Evolutionary conservation across 1,139 yeast genomes (phyloP).

Genomic region (Scheffersomyces illinoinensis): DNA sequence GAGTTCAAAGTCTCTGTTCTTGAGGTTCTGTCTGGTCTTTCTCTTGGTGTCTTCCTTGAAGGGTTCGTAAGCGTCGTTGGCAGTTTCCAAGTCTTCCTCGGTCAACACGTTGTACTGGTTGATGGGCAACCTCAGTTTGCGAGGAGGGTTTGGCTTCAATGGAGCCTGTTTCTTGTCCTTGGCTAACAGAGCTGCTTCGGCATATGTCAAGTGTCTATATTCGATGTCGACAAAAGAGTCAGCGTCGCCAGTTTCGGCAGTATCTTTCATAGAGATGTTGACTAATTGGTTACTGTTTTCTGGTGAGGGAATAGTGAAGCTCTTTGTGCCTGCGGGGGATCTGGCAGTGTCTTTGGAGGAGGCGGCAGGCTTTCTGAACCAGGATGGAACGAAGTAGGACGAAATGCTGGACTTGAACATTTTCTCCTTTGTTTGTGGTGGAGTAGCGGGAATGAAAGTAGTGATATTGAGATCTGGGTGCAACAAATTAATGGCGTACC

Average conservation of each 20-base stretch:
- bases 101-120: conserved; percentile 12
- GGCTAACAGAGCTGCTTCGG: conserved; percentile 44
- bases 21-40: neutral
- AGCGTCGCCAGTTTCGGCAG: conserved; percentile 18
- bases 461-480: neutral
- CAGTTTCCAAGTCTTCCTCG: conserved; percentile 3
- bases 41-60: neutral
- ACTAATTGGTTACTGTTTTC: conserved; percentile 27
- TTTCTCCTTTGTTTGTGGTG: neutral
- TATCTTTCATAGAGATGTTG: conserved; percentile 36
- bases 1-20: conserved; percentile 1
- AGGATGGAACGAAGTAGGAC: conserved; percentile 15
- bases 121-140: conserved; percentile 5
- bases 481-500: neutral
- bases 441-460: neutral
- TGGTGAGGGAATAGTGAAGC: conserved; percentile 30
- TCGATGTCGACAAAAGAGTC: conserved; percentile 42
- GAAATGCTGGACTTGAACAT: conserved; percentile 22
- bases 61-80: neutral
- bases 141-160: conserved; percentile 5
- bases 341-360: conserved; percentile 6
- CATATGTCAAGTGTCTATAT: conserved; percentile 39
- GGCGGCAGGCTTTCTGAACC: conserved; percentile 17
- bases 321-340: conserved; percentile 22
- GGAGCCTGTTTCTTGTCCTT: conserved; percentile 15